phyloP scores from a whole-genome alignment of 2,329 filamentous ascomycete genomes.

The Pestalotiopsis sp. region DNA sequence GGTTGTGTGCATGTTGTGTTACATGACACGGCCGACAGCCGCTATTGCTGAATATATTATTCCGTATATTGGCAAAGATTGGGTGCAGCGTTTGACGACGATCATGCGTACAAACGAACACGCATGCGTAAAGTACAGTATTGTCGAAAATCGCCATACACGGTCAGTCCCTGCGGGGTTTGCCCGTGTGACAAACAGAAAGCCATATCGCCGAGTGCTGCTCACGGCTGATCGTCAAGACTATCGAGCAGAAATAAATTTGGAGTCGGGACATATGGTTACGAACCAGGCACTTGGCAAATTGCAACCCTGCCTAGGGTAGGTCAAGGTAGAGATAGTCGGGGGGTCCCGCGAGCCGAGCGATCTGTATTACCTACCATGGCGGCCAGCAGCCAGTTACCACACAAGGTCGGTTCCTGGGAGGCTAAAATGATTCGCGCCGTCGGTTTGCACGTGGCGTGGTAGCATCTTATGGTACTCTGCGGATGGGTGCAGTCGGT shows the following conservation, averaged over 20 bases:
- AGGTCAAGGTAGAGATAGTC: not conserved
- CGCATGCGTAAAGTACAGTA: not conserved
- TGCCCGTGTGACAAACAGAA: not conserved
- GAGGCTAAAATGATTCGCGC: not conserved
- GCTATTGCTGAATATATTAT: too few relatives aligned
- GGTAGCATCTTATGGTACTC: not conserved
- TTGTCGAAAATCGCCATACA: not conserved
- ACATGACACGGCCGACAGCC: too few relatives aligned
- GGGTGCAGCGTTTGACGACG: too few relatives aligned
- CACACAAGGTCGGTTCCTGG: not conserved
- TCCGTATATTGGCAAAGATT: too few relatives aligned
- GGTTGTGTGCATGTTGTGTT: too few relatives aligned
- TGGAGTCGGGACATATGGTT: not conserved
- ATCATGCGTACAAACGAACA: too few relatives aligned
- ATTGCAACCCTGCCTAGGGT: not conserved
- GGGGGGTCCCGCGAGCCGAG: not conserved
- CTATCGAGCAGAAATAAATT: not conserved
- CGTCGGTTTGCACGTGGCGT: not conserved
- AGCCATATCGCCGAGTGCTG: not conserved
- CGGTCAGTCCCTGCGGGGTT: not conserved
- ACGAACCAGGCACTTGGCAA: not conserved
- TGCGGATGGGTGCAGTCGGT: not conserved
- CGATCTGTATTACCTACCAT: not conserved
- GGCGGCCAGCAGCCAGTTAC: not conserved
- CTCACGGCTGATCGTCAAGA: not conserved